Evolutionary conservation across 495 filamentous ascomycete genomes (phyloP).

Genomic region (Hypoxylon intermedium): DNA sequence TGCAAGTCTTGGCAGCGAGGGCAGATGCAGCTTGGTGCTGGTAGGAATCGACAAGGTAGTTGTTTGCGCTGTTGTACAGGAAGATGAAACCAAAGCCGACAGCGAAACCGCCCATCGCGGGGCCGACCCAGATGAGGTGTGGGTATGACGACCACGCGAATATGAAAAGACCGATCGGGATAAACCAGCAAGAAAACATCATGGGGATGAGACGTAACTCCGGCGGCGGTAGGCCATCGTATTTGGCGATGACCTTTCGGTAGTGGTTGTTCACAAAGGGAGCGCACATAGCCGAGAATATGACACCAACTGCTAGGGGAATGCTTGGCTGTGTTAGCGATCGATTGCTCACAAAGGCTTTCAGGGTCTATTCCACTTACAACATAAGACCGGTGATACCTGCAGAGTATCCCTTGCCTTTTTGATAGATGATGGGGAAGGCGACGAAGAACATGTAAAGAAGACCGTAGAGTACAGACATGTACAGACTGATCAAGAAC

Average conservation of each 20-base stretch:
- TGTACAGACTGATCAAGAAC: conserved; percentile 76
- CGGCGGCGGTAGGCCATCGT: conserved; percentile 73
- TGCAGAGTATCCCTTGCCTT: conserved; percentile 74
- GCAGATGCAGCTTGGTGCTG: conserved; percentile 85
- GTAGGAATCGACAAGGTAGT: conserved; percentile 83
- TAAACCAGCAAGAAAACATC: conserved; percentile 83
- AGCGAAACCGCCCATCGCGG: conserved; percentile 74
- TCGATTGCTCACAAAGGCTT: too few species aligned
- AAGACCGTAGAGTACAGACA: conserved; percentile 78
- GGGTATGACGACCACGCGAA: conserved; percentile 84
- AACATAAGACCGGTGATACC: conserved; percentile 82
- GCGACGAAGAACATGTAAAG: conserved; percentile 87
- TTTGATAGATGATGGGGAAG: conserved; percentile 80
- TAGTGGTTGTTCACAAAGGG: conserved; percentile 81
- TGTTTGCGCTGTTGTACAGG: conserved; percentile 82
- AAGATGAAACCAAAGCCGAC: conserved; percentile 88
- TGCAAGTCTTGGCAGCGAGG: conserved; percentile 82
- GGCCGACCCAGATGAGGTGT: conserved; percentile 70
- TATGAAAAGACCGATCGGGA: conserved; percentile 80
- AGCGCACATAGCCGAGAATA: conserved; percentile 68
- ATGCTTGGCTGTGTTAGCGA: conserved; percentile 29
- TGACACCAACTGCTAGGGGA: conserved; percentile 50
- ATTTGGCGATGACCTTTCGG: conserved; percentile 62
- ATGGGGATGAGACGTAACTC: conserved; percentile 81
- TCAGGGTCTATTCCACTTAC: conserved; percentile 31